These are phyloP conservation scores for Sporothrix luriei DNA, from an alignment of 2,329 filamentous ascomycete species.

Conservation along the genomic window DNA sequence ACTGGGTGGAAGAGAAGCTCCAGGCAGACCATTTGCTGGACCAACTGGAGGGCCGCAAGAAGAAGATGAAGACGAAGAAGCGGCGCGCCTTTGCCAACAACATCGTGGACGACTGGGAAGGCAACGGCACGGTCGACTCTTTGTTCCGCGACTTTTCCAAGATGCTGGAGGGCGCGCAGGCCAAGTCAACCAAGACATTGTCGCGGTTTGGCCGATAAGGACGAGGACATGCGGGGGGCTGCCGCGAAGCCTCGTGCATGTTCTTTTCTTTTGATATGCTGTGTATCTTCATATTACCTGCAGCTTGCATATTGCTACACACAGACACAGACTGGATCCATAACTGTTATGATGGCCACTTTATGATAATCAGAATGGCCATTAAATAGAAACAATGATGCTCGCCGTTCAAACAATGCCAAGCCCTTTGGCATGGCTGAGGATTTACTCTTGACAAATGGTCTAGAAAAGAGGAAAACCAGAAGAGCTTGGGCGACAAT, in stretches of 20 bases:
- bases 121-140: conserved; percentile 58
- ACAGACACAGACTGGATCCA: background rate
- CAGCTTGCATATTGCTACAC: too few relatives aligned
- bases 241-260: too few relatives aligned
- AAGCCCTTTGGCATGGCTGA: conserved; percentile 25
- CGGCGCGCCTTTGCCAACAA: conserved; percentile 62
- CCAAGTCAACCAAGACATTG: conserved; percentile 41
- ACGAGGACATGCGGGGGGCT: too few relatives aligned
- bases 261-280: background rate
- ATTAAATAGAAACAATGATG: conserved; percentile 21
- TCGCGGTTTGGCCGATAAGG: conserved; percentile 32
- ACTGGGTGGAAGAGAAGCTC: conserved; percentile 68
- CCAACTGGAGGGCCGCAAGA: conserved; percentile 49
- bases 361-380: background rate
- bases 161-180: conserved; percentile 61
- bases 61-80: conserved; percentile 61
- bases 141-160: conserved; percentile 68
- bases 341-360: background rate
- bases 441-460: conserved; percentile 15
- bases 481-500: background rate
- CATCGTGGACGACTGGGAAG: conserved; percentile 66
- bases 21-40: conserved; percentile 58
- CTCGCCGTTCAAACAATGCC: conserved; percentile 21
- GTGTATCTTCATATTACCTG: background rate
- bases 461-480: conserved; percentile 21